A percentile compares a stretch with the other conserved stretches of the same genome.
These are phyloP conservation scores for Hypocreales sp. DNA, from an alignment of 2,329 filamentous ascomycete genomes.

Conservation along the genomic window DNA sequence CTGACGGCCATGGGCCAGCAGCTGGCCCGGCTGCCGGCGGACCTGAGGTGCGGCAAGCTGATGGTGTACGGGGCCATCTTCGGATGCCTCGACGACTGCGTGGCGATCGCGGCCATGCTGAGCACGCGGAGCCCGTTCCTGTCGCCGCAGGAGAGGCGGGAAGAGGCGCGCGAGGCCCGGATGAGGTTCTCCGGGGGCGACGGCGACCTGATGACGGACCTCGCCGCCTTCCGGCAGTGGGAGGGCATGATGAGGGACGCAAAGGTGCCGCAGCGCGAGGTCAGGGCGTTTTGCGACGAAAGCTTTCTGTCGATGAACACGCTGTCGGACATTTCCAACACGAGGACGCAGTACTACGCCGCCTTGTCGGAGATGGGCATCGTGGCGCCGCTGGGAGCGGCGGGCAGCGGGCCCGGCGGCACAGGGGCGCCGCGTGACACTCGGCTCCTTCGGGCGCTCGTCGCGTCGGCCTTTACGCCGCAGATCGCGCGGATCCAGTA, in stretches of 20 bases:
- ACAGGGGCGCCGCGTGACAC: slow-evolving; percentile 14
- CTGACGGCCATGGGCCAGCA: slow-evolving; percentile 85
- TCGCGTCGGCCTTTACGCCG: slow-evolving; percentile 62
- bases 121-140: slow-evolving; percentile 80
- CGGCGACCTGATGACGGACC: slow-evolving; percentile 78
- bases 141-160: slow-evolving; percentile 67
- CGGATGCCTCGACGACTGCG: slow-evolving; percentile 73
- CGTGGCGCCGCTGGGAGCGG: slow-evolving; percentile 27
- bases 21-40: slow-evolving; percentile 87
- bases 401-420: slow-evolving; percentile 10
- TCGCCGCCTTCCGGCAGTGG: slow-evolving; percentile 76
- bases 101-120: slow-evolving; percentile 85
- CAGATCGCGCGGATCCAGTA: slow-evolving; percentile 87
- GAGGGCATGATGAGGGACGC: slow-evolving; percentile 41
- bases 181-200: slow-evolving; percentile 60
- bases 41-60: slow-evolving; percentile 82
- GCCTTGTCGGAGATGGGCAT: slow-evolving; percentile 80
- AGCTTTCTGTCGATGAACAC: slow-evolving; percentile 77
- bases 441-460: slow-evolving; percentile 49
- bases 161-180: slow-evolving; percentile 64
- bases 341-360: slow-evolving; percentile 70
- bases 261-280: slow-evolving; percentile 41
- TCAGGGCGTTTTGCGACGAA: slow-evolving; percentile 66
- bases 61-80: slow-evolving; percentile 94
- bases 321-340: slow-evolving; percentile 76